phyloP scores from a whole-genome alignment of 805 yeast species.

The Isabelozyma gotoi region DNA sequence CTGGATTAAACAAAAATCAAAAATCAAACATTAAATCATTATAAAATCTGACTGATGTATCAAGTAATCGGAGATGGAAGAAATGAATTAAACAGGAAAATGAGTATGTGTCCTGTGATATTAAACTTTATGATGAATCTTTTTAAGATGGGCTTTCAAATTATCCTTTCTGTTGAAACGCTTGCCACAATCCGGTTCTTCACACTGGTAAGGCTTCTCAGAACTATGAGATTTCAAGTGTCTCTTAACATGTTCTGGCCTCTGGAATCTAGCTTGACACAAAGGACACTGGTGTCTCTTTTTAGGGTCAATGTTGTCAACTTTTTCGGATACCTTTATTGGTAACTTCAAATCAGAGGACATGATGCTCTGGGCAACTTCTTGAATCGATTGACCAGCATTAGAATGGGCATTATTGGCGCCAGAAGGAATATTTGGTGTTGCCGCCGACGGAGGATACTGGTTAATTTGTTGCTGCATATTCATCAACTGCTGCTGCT shows the following conservation, averaged over 20 bases:
- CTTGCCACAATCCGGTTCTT: conserved; percentile 51
- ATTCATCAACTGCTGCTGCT: neutral
- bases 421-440: neutral
- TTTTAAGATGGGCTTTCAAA: conserved; percentile 60
- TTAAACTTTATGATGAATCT: conserved; percentile 45
- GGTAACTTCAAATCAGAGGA: conserved; percentile 20
- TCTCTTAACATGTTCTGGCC: conserved; percentile 72
- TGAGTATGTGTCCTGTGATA: neutral
- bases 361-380: conserved; percentile 17
- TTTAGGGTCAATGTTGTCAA: conserved; percentile 43
- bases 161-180: conserved; percentile 61
- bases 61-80: neutral
- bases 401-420: neutral
- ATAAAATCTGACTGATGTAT: too few species aligned
- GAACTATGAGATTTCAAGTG: conserved; percentile 58
- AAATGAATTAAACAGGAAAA: neutral
- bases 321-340: conserved; percentile 23
- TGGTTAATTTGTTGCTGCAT: conserved; percentile 6
- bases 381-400: conserved; percentile 5
- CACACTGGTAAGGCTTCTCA: conserved; percentile 58
- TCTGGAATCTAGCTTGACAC: conserved; percentile 60
- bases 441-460: conserved; percentile 1
- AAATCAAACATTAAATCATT: too few species aligned
- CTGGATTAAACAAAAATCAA: conserved; percentile 1
- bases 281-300: conserved; percentile 65